A percentile compares a stretch with the other conserved stretches of the same genome.
Evolutionary conservation across 169 alveolate genomes (phyloP).

Genomic region (Eimeria tenella): DNA sequence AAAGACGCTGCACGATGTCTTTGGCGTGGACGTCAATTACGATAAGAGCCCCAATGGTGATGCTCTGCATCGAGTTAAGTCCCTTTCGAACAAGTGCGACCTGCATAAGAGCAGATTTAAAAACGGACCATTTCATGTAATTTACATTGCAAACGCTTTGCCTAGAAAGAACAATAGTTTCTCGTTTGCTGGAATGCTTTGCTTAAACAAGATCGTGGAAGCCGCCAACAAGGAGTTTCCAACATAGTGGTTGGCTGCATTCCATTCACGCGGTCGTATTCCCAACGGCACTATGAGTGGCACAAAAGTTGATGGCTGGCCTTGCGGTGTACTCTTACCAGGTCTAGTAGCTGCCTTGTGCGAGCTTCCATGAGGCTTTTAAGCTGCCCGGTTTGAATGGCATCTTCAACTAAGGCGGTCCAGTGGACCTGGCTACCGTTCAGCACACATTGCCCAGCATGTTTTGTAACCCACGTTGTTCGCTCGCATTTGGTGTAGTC

Average conservation of each 20-base stretch:
- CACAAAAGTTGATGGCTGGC: background rate
- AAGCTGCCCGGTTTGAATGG: slow-evolving; percentile 88
- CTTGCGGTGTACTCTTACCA: slow-evolving; percentile 80
- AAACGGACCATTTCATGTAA: background rate
- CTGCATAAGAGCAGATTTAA: background rate
- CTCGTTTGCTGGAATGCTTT: no score
- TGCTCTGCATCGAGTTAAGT: slow-evolving; percentile 90
- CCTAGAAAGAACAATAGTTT: no score
- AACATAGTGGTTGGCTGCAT: no score
- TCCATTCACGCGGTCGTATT: background rate
- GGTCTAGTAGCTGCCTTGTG: slow-evolving; percentile 89
- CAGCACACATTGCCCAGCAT: slow-evolving; percentile 95
- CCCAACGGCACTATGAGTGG: background rate
- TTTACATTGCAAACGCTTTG: no score
- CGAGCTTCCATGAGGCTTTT: slow-evolving; percentile 84
- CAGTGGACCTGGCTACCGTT: slow-evolving; percentile 95
- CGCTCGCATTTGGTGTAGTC: slow-evolving; percentile 88
- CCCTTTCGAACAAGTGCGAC: slow-evolving; percentile 93
- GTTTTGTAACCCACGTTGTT: slow-evolving; percentile 94
- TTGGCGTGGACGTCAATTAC: slow-evolving; percentile 97
- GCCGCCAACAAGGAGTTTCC: no score
- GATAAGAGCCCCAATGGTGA: slow-evolving; percentile 94
- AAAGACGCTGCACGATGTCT: slow-evolving; percentile 93
- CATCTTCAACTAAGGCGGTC: slow-evolving; percentile 95
- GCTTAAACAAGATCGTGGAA: no score